phyloP scores from a whole-genome alignment of 2,329 filamentous ascomycete species.

The Talaromyces verruculosus region DNA sequence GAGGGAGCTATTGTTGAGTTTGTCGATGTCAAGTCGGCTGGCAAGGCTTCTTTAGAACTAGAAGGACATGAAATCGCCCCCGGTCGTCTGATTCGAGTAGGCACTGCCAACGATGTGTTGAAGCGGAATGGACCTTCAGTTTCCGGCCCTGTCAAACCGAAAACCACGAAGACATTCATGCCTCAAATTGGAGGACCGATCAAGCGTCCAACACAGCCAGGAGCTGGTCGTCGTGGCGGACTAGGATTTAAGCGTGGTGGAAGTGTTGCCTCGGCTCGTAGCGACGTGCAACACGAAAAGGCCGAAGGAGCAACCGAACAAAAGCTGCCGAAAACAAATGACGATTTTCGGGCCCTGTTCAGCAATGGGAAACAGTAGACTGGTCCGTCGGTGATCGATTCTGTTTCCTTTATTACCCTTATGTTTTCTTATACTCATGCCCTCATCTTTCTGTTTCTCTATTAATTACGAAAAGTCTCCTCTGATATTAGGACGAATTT shows the following conservation, averaged over 20 bases:
- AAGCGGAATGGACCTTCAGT: constrained; percentile 33
- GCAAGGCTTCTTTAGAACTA: constrained; percentile 54
- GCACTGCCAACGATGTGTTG: constrained; percentile 55
- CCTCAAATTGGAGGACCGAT: constrained; percentile 40
- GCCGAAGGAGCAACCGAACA: constrained; percentile 23
- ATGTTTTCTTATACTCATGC: not conserved
- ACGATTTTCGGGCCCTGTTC: constrained; percentile 58
- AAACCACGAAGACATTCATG: constrained; percentile 33
- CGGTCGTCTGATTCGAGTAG: constrained; percentile 47
- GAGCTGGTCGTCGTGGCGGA: constrained; percentile 48
- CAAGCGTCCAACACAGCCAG: constrained; percentile 49
- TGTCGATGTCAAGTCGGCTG: constrained; percentile 65
- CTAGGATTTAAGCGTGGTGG: constrained; percentile 51
- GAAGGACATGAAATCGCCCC: constrained; percentile 48
- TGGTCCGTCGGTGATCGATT: not conserved
- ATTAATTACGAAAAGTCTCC: not conserved
- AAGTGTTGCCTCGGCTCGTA: constrained; percentile 17
- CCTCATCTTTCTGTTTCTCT: constrained; percentile 3
- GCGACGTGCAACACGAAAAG: constrained; percentile 24
- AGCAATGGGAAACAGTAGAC: constrained; percentile 34
- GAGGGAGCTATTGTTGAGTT: constrained; percentile 87
- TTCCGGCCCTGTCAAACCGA: constrained; percentile 31
- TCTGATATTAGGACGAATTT: constrained; percentile 4
- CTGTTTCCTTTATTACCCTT: not conserved
- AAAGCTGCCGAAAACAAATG: constrained; percentile 54